Evolutionary conservation across 352 stramenopile genomes (phyloP), one percentile per base, ranked within the genome.

Genomic region (Globisporangium emineosum): DNA sequence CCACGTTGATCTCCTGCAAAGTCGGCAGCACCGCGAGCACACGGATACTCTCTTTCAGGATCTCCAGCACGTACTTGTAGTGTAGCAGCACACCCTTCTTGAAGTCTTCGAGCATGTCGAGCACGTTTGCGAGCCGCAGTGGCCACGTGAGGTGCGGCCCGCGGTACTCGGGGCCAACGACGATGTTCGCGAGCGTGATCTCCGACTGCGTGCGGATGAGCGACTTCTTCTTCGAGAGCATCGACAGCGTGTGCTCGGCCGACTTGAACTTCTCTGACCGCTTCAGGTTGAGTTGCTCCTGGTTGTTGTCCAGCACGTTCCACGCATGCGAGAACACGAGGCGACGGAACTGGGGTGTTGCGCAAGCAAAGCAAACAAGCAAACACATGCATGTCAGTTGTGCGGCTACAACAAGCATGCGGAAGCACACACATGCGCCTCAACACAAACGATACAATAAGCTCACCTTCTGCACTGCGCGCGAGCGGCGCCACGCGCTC

Each of bases 91-190:
- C 70, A 25, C 86, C 92, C 42, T 86, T 87, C 66, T 98, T 98
- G 64, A 98, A 98, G 5, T 91, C 80, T 57, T 97, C 90, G 37
- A 98, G 71, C 74, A 98, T 87, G 12, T 88, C 76, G 42, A 98
- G 63, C 35, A 97, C 87, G 62, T 93, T 94, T 6, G 86, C 71
- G 12, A 97, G 75, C 21, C 82, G 81, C 62, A 98, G 66, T 6
- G 91, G 91, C 79, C 94, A 98, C 17, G 72, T 67, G 15, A 98
- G 60, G 40, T 81, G 84, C 5, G 89, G 86, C 0, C 90, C 90
- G 0, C 75, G 66, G 64, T 98, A 97, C 27, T 89, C 78, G 1
- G 78, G 52, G 0, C 73, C 67, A 2, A 93, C 68, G 23, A 67
- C 60, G 63, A 93, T 87, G 57, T 70, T 74, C 2, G 68, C 73